Evolutionary conservation across 306 rosid genomes (phyloP).

Genomic region (Trifolium repens): DNA sequence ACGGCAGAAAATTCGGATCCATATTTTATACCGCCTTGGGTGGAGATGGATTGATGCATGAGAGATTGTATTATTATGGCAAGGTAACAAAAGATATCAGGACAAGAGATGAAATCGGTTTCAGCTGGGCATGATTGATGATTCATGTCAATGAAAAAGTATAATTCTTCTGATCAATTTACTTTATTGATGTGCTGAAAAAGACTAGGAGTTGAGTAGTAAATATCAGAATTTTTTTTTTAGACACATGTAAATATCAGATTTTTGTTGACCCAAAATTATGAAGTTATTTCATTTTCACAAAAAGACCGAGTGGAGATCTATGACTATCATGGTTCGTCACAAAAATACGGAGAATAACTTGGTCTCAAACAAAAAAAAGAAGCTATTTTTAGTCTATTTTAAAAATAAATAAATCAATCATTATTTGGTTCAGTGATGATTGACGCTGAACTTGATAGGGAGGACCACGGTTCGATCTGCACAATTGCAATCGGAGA

Average conservation of each 20-base stretch:
- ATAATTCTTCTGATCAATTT: neutral
- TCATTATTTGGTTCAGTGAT: too few relatives aligned
- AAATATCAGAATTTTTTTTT: too few relatives aligned
- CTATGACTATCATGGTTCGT: too few relatives aligned
- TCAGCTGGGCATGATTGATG: conserved; percentile 19
- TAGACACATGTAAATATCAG: neutral
- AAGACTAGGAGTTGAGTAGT: conserved; percentile 2
- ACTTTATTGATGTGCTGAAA: neutral
- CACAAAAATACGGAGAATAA: too few relatives aligned
- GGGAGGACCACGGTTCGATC: too few relatives aligned
- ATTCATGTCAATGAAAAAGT: neutral
- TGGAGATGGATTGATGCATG: neutral
- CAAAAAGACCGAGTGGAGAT: too few relatives aligned
- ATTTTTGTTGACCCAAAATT: conserved; percentile 13
- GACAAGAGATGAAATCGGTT: conserved; percentile 11
- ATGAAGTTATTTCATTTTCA: conserved; percentile 6
- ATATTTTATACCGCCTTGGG: neutral
- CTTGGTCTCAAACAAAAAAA: too few relatives aligned
- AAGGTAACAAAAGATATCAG: conserved; percentile 4
- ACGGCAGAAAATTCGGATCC: too few relatives aligned
- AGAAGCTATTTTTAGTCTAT: too few relatives aligned
- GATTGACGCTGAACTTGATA: too few relatives aligned
- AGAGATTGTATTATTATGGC: neutral
- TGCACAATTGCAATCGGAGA: too few relatives aligned
- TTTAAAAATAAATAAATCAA: too few relatives aligned